These are phyloP conservation scores for Orbilia brochopaga DNA, from an alignment of 2,329 filamentous ascomycete genomes.

Conservation along the genomic window DNA sequence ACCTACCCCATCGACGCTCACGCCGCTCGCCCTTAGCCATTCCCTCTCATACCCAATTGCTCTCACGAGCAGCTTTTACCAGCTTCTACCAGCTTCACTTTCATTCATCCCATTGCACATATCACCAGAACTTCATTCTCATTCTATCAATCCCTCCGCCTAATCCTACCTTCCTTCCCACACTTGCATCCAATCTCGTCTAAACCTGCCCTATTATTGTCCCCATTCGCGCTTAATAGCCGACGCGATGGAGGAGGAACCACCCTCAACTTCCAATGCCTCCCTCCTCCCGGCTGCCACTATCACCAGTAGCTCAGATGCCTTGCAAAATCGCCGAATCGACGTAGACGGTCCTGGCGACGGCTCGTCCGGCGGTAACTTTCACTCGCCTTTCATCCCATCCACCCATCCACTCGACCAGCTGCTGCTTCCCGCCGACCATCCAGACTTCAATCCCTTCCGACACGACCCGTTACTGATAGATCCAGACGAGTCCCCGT, in stretches of 20 bases:
- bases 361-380: neutral
- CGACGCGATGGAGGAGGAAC: neutral
- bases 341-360: neutral
- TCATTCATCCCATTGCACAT: too few relatives aligned
- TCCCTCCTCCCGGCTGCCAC: neutral
- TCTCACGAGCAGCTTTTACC: too few relatives aligned
- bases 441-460: constrained; percentile 1
- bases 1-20: too few relatives aligned
- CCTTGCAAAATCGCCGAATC: neutral
- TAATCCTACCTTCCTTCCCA: constrained; percentile 10
- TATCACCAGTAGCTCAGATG: neutral
- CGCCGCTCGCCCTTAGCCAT: too few relatives aligned
- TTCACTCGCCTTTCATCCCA: neutral
- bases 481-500: neutral
- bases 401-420: neutral
- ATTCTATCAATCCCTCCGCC: constrained; percentile 11
- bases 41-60: neutral
- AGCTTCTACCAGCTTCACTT: too few relatives aligned
- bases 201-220: constrained; percentile 16
- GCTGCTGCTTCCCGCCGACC: neutral
- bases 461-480: neutral
- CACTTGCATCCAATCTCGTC: constrained; percentile 1
- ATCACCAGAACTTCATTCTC: neutral
- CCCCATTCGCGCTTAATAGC: neutral
- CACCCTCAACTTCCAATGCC: neutral